Percentiles rank a stretch among this genome's conserved stretches.
These are phyloP conservation scores for Verticillium isaacii DNA, from an alignment of 2,329 filamentous ascomycete species.

Conservation along the genomic window DNA sequence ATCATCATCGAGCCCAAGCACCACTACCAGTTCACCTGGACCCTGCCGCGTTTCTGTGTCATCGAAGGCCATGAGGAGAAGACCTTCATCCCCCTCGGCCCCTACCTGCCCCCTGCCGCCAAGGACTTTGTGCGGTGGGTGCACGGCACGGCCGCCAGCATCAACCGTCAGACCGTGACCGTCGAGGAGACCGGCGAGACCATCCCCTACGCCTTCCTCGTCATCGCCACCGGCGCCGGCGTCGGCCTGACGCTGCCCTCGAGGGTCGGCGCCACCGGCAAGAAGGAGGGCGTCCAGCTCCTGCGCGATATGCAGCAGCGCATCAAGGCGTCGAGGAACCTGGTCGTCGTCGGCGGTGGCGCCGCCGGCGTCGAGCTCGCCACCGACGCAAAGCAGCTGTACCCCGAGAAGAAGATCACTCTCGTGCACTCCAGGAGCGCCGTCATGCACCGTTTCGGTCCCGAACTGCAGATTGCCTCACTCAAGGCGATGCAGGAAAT, in stretches of 20 bases:
- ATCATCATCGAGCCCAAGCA: slow-evolving; percentile 55
- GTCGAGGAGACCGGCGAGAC: slow-evolving; percentile 35
- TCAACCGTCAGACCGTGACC: slow-evolving; percentile 31
- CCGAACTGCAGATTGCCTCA: slow-evolving; percentile 32
- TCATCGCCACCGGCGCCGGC: slow-evolving; percentile 52
- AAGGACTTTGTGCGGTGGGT: slow-evolving; percentile 33
- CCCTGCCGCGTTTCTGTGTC: slow-evolving; percentile 55
- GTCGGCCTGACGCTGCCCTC: slow-evolving; percentile 41
- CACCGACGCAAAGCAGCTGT: slow-evolving; percentile 51
- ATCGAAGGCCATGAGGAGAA: slow-evolving; percentile 50
- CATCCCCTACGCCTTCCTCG: slow-evolving; percentile 48
- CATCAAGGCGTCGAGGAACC: slow-evolving; percentile 34
- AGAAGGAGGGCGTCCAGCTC: slow-evolving; percentile 34
- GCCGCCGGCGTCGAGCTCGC: slow-evolving; percentile 59
- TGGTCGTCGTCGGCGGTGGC: slow-evolving; percentile 54
- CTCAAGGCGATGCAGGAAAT: slow-evolving; percentile 37
- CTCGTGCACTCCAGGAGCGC: slow-evolving; percentile 52
- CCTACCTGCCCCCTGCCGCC: slow-evolving; percentile 28
- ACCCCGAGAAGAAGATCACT: slow-evolving; percentile 51
- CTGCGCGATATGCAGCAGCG: slow-evolving; percentile 39
- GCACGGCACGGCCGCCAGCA: slow-evolving; percentile 31
- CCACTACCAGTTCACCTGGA: slow-evolving; percentile 58
- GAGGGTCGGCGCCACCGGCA: slow-evolving; percentile 37
- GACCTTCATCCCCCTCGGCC: slow-evolving; percentile 56
- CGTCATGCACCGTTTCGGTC: slow-evolving; percentile 48